A percentile compares a stretch with the other conserved stretches of the same genome.
phyloP scores from a whole-genome alignment of 257 asterid genomes.

The Nicotiana tomentosiformis region DNA sequence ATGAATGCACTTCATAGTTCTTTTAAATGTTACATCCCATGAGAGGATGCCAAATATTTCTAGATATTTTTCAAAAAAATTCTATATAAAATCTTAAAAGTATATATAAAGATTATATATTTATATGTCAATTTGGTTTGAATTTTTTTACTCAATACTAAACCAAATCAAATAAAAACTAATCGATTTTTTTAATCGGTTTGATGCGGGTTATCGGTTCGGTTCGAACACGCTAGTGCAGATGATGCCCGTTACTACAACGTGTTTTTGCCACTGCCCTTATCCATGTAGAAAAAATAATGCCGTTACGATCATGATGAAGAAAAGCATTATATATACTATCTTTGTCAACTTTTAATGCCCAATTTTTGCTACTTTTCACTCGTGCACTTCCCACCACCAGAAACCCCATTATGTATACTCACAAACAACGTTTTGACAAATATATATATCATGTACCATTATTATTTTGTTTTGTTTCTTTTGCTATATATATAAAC shows the following conservation, averaged over 20 bases:
- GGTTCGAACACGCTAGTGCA: too few species aligned
- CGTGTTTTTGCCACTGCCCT: not conserved
- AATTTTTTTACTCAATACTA: too few species aligned
- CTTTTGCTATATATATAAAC: not conserved
- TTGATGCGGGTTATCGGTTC: too few species aligned
- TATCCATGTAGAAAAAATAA: not conserved
- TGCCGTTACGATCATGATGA: not conserved
- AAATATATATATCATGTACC: not conserved
- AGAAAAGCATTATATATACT: not conserved
- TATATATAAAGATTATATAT: too few species aligned
- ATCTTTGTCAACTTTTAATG: not conserved
- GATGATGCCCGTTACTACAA: not conserved
- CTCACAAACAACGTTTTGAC: not conserved
- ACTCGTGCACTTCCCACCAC: not conserved
- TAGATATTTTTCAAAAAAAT: too few species aligned
- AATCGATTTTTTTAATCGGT: too few species aligned
- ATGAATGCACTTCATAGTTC: too few species aligned
- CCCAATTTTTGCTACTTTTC: constrained; percentile 1
- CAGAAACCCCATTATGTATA: not conserved
- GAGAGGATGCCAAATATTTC: too few species aligned
- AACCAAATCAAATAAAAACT: too few species aligned
- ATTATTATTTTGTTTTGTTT: not conserved
- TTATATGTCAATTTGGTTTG: too few species aligned
- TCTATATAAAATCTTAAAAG: too few species aligned
- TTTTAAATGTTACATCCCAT: too few species aligned